These are phyloP conservation scores for Stagonosporopsis rhizophila DNA, from an alignment of 2,329 filamentous ascomycete genomes.

Conservation along the genomic window DNA sequence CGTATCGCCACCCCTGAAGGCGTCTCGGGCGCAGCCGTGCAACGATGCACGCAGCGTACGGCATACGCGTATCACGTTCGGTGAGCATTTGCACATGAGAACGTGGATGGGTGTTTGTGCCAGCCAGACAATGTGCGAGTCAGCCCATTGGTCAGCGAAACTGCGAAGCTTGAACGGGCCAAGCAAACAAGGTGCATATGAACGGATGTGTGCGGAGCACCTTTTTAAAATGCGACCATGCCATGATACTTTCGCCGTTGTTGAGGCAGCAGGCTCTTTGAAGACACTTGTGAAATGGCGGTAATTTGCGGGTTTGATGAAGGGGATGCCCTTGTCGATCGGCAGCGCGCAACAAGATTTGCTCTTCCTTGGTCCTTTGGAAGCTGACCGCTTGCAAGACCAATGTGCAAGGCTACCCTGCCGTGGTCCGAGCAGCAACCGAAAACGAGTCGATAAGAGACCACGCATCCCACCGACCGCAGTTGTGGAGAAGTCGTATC, in stretches of 20 bases:
- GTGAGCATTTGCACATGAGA: neutral
- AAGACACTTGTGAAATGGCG: slow-evolving; percentile 12
- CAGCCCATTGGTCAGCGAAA: slow-evolving; percentile 3
- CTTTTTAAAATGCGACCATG: slow-evolving; percentile 1
- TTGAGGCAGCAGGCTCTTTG: slow-evolving; percentile 1
- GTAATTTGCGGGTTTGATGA: slow-evolving; percentile 22
- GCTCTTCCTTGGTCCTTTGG: slow-evolving; percentile 10
- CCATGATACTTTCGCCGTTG: slow-evolving; percentile 7
- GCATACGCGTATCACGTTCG: neutral
- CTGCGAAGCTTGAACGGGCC: slow-evolving; percentile 2
- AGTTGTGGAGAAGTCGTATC: slow-evolving; percentile 13
- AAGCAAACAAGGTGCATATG: slow-evolving; percentile 6
- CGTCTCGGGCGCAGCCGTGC: slow-evolving; percentile 2
- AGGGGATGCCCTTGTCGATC: slow-evolving; percentile 19
- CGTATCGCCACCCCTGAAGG: slow-evolving; percentile 9
- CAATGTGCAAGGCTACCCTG: slow-evolving; percentile 18
- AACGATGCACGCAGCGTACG: neutral
- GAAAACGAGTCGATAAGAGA: slow-evolving; percentile 11
- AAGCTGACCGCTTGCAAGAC: slow-evolving; percentile 6
- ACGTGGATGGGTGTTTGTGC: slow-evolving; percentile 1
- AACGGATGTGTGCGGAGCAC: neutral
- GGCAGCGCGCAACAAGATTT: slow-evolving; percentile 17
- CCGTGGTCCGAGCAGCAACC: slow-evolving; percentile 2
- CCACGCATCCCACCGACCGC: no score
- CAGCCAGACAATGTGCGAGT: neutral